Base-by-base conservation (phyloP, 1,139 yeast species). In the Geotrichum europaeum region DNA sequence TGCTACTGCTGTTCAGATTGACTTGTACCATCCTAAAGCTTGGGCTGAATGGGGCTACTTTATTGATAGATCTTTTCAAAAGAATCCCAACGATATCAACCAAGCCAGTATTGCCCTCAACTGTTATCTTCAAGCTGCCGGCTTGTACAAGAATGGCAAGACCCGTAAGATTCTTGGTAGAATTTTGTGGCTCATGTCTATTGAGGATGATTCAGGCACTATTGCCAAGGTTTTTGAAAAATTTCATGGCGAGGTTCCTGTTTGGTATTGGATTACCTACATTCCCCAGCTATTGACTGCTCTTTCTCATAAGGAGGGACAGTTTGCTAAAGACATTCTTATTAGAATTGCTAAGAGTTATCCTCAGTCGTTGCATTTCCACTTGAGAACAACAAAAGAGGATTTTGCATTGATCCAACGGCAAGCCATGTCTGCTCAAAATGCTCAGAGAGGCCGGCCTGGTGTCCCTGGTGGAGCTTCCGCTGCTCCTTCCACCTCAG, bases 1-100 rank as follows among this genome's bases (percentile, higher is more conserved):
- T 77, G 96, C 98, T 1, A 89, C 97, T 1, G 97, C 99, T 3
- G 98, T 95, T 28, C 98, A 94, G 73, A 86, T 92, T 63, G 99
- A 95, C 70, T 81, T 92, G 68, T 90, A 91, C 68, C 76, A 94
- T 60, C 97, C 99, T 1, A 94, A 94, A 71, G 99, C 99, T 0
- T 95, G 99, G 99, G 98, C 98, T 1, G 98, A 95, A 73, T 95
- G 99, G 99, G 99, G 99, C 64, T 84, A 85, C 72, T 95, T 91
- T 76, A 94, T 91, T 71, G 99, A 95, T 67, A 84, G 87, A 55
- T 79, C 97, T 57, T 86, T 90, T 73, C 89, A 89, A 67, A 96
- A 90, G 67, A 86, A 86, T 66, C 94, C 96, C 1, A 83, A 80
- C 57, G 96, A 90, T 69, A 84, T 89, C 77, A 84, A 85, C 32